Conservation (phyloP, 2,329 filamentous ascomycete species). For the Ophiocordyceps australis region DNA sequence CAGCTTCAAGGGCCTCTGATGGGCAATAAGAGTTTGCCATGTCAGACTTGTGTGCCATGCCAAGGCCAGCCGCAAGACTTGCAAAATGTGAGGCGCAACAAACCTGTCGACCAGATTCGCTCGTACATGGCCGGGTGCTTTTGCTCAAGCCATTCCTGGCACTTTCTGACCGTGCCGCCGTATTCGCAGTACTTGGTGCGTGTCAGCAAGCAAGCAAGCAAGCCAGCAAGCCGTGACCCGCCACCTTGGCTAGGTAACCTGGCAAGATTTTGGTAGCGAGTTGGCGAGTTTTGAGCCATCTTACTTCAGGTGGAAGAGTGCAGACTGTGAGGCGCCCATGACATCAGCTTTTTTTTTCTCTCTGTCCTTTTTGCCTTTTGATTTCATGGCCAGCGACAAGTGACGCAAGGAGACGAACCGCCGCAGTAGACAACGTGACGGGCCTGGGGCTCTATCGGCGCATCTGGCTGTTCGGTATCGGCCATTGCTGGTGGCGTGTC, state of each 20-base stretch:
- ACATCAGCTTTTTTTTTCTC: too few species aligned
- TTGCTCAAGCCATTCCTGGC: constrained; percentile 82
- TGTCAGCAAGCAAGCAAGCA: too few species aligned
- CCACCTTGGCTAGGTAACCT: too few species aligned
- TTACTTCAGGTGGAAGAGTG: constrained; percentile 46
- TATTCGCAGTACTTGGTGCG: constrained; percentile 83
- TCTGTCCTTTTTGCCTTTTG: too few species aligned
- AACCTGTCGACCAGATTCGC: constrained; percentile 74
- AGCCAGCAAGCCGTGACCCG: too few species aligned
- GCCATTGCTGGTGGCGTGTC: constrained; percentile 27
- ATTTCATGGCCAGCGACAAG: constrained; percentile 1
- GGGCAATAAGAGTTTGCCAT: not conserved
- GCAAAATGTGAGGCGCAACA: constrained; percentile 5
- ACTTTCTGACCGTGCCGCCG: constrained; percentile 90
- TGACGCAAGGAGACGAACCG: constrained; percentile 22
- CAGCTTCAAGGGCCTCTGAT: constrained; percentile 62
- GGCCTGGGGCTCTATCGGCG: constrained; percentile 25
- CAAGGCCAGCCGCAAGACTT: too few species aligned
- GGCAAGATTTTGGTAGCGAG: constrained; percentile 5
- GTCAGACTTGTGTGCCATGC: not conserved
- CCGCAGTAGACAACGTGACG: constrained; percentile 38
- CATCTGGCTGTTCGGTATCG: constrained; percentile 29
- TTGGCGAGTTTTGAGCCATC: constrained; percentile 1
- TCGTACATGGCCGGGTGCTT: constrained; percentile 57
- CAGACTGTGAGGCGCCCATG: constrained; percentile 27